Evolutionary conservation across 768 basidiomycete genomes (phyloP).

Genomic region (Austroboletus eburneus): DNA sequence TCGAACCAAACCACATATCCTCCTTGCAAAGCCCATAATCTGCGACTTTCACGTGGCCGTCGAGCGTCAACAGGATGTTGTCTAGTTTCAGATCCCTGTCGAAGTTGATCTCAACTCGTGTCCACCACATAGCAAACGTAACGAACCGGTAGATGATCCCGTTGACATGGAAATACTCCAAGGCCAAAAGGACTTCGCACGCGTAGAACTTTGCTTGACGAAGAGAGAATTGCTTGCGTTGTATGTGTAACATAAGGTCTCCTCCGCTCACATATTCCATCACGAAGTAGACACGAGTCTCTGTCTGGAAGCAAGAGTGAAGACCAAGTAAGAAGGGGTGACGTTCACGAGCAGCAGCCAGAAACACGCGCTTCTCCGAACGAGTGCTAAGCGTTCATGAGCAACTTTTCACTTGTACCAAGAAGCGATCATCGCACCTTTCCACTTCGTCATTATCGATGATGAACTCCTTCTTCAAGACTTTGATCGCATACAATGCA

Average conservation of each 20-base stretch:
- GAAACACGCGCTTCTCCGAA: constrained; percentile 97
- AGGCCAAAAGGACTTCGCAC: constrained; percentile 88
- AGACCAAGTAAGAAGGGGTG: constrained; percentile 96
- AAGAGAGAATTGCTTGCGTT: constrained; percentile 97
- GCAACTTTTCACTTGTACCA: background rate
- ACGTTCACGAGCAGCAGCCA: constrained; percentile 93
- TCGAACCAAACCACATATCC: constrained; percentile 95
- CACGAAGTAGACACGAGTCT: constrained; percentile 98
- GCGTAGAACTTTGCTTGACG: constrained; percentile 99
- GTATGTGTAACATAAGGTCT: constrained; percentile 99
- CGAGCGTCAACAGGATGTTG: constrained; percentile 93
- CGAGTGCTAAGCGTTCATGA: constrained; percentile 64
- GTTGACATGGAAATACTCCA: constrained; percentile 97
- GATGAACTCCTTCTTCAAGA: constrained; percentile 99
- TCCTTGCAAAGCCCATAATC: constrained; percentile 99
- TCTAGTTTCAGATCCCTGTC: constrained; percentile 95
- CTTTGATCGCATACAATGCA: constrained; percentile 96
- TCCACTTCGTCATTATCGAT: constrained; percentile 99
- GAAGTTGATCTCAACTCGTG: background rate
- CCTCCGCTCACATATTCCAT: constrained; percentile 99
- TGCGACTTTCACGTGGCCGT: constrained; percentile 97
- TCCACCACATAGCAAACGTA: too few relatives aligned
- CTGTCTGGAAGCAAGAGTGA: constrained; percentile 99
- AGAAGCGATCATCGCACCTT: constrained; percentile 52
- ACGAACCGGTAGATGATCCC: constrained; percentile 97